phyloP scores from a whole-genome alignment of 495 filamentous ascomycete species.

The Aspergillus ostianus region DNA sequence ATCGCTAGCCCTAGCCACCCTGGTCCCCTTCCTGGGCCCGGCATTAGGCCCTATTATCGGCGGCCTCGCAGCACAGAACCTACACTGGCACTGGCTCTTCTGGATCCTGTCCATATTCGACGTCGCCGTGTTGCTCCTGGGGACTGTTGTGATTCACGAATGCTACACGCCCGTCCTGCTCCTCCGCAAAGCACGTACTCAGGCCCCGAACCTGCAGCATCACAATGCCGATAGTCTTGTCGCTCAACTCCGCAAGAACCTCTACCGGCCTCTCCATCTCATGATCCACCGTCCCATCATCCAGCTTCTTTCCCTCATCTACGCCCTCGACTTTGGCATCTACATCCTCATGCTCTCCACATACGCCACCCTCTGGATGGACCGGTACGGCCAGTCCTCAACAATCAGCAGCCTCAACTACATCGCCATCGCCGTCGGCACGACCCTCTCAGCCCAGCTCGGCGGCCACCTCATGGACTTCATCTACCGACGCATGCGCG shows the following conservation, averaged over 20 bases:
- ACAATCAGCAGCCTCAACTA: constrained; percentile 64
- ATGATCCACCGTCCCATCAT: constrained; percentile 1
- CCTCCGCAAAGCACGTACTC: not conserved
- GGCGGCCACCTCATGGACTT: constrained; percentile 59
- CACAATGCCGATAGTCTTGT: not conserved
- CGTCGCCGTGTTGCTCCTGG: not conserved
- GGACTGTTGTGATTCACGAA: not conserved
- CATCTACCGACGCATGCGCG: constrained; percentile 60
- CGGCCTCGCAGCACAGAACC: constrained; percentile 50
- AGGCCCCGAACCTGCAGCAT: not conserved
- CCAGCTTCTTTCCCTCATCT: constrained; percentile 2
- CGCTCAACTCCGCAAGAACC: constrained; percentile 1
- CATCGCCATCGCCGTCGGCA: constrained; percentile 62
- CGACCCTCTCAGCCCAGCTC: constrained; percentile 59
- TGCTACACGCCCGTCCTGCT: constrained; percentile 1
- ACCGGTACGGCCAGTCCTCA: constrained; percentile 53
- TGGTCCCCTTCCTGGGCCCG: constrained; percentile 3
- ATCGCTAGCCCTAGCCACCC: constrained; percentile 4
- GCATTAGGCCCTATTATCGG: constrained; percentile 44
- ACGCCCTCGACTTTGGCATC: constrained; percentile 7
- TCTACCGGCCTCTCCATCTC: not conserved
- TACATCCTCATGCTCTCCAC: constrained; percentile 28
- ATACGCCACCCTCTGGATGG: constrained; percentile 60
- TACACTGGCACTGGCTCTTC: constrained; percentile 60
- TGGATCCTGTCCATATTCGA: constrained; percentile 12